phyloP scores from a whole-genome alignment of 768 basidiomycete species.

The Pleurotus salmoneostramineus region DNA sequence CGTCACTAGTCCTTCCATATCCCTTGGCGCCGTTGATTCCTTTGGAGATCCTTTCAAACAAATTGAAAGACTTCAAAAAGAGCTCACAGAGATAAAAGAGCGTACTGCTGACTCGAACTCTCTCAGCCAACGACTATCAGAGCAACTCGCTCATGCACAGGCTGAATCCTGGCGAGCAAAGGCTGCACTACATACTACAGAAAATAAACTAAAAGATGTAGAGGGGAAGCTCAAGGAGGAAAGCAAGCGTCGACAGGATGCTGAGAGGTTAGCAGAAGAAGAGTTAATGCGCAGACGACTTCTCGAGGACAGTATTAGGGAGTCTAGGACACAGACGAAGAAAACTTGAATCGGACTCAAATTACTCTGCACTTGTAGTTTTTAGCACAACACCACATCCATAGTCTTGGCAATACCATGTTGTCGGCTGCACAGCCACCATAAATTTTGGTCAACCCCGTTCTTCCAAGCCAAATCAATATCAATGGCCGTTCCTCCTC shows the following conservation, averaged over 20 bases:
- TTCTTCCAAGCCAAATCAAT: neutral
- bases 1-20: slow-evolving; percentile 40
- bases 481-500: slow-evolving; percentile 28
- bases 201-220: slow-evolving; percentile 51
- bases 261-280: slow-evolving; percentile 49
- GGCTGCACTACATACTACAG: slow-evolving; percentile 49
- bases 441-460: neutral
- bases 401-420: neutral
- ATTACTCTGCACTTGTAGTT: neutral
- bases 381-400: neutral
- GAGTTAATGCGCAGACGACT: slow-evolving; percentile 39
- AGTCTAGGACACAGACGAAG: neutral
- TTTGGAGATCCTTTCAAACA: slow-evolving; percentile 32
- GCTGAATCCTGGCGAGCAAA: slow-evolving; percentile 54
- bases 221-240: slow-evolving; percentile 56
- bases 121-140: slow-evolving; percentile 59
- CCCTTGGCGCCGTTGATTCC: slow-evolving; percentile 21
- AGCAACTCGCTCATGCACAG: slow-evolving; percentile 66
- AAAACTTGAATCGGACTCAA: neutral
- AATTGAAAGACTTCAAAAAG: slow-evolving; percentile 62
- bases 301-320: slow-evolving; percentile 48
- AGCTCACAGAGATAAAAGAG: slow-evolving; percentile 58
- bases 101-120: slow-evolving; percentile 69
- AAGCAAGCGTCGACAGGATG: slow-evolving; percentile 49
- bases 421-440: neutral